Conservation (phyloP, 208 protist genomes). For the Naegleria lovaniensis region DNA sequence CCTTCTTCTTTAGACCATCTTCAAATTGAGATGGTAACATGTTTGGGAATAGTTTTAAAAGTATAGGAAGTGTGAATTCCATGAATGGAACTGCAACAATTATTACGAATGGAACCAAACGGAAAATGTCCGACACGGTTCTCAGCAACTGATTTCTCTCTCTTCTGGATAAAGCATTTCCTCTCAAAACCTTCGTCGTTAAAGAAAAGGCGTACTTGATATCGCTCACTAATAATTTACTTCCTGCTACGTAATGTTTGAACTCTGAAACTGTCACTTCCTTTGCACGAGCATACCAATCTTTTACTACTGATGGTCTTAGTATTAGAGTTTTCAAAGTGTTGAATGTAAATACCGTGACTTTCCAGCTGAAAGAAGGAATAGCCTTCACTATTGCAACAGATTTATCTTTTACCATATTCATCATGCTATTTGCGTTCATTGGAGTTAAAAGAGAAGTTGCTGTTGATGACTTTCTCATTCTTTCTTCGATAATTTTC, state of each 20-base stretch:
- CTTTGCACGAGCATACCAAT: background rate
- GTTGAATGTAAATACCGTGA: background rate
- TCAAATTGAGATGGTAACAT: slow-evolving; percentile 63
- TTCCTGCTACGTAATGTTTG: background rate
- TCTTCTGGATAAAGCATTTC: slow-evolving; percentile 10
- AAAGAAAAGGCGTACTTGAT: background rate
- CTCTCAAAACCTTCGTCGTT: background rate
- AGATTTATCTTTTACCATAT: background rate
- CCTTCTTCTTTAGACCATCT: slow-evolving; percentile 18
- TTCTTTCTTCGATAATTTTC: background rate
- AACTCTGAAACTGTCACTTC: background rate
- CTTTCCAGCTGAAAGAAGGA: background rate
- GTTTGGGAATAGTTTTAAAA: slow-evolving; percentile 66
- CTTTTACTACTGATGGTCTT: background rate
- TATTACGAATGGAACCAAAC: slow-evolving; percentile 63
- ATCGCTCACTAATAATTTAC: slow-evolving; percentile 2
- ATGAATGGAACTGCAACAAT: slow-evolving; percentile 71
- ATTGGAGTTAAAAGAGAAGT: background rate
- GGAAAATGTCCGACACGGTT: slow-evolving; percentile 60
- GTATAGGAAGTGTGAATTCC: slow-evolving; percentile 60
- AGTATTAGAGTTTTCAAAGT: background rate
- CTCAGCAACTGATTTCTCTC: slow-evolving; percentile 40
- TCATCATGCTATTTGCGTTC: background rate
- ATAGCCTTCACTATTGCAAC: background rate
- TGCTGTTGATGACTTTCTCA: slow-evolving; percentile 6